Conservation (phyloP, 805 yeast species). For the Pichia californica region DNA sequence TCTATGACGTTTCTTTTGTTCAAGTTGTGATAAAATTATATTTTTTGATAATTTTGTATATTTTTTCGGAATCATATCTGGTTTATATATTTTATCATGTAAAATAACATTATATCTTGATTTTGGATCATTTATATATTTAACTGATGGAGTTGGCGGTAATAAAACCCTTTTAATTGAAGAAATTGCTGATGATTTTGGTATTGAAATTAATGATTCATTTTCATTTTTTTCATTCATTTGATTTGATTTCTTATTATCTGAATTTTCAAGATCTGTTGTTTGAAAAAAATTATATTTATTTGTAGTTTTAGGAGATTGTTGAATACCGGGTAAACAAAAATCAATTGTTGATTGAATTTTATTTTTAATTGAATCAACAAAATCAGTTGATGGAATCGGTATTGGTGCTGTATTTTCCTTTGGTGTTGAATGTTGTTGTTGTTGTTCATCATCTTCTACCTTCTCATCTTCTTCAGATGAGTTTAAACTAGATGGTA, state of each 20-base stretch:
- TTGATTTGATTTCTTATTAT: constrained; percentile 10
- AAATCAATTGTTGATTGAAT: constrained; percentile 39
- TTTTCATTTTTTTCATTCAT: constrained; percentile 8
- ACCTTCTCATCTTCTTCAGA: too few relatives aligned
- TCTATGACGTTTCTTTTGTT: constrained; percentile 32
- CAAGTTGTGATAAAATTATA: constrained; percentile 20
- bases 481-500: constrained; percentile 24
- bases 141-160: constrained; percentile 72
- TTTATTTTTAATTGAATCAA: constrained; percentile 19
- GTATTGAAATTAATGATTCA: constrained; percentile 30
- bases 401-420: background rate
- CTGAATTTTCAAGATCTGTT: constrained; percentile 4
- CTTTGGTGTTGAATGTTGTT: constrained; percentile 1
- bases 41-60: constrained; percentile 26
- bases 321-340: constrained; percentile 34
- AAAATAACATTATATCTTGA: constrained; percentile 56
- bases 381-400: background rate
- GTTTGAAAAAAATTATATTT: constrained; percentile 30
- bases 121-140: constrained; percentile 62
- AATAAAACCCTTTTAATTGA: constrained; percentile 71
- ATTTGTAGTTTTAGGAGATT: constrained; percentile 12
- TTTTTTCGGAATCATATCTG: constrained; percentile 36
- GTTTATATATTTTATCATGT: constrained; percentile 79
- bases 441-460: too few relatives aligned
- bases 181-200: constrained; percentile 69